Conservation (phyloP, 2,329 filamentous ascomycete species). For the Cordyceps fumosorosea region DNA sequence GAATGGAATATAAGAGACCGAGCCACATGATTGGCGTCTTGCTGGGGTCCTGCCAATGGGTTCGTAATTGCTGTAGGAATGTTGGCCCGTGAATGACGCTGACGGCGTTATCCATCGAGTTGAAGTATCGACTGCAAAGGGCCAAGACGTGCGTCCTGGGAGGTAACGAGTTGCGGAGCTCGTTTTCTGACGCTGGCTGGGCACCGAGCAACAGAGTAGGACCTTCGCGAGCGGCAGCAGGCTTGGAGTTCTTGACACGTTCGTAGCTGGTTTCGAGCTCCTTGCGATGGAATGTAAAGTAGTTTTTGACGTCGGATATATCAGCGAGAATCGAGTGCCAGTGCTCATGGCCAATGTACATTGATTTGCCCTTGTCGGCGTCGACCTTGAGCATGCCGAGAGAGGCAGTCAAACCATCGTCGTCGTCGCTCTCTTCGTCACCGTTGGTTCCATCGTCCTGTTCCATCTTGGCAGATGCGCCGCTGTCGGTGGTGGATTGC, state of each 20-base stretch:
- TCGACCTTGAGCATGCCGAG: slow-evolving; percentile 81
- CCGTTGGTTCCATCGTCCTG: slow-evolving; percentile 49
- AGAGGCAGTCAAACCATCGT: slow-evolving; percentile 62
- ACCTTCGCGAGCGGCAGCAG: slow-evolving; percentile 52
- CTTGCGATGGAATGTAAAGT: slow-evolving; percentile 79
- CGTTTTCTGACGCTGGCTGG: slow-evolving; percentile 62
- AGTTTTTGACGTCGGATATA: slow-evolving; percentile 89
- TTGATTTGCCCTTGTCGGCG: slow-evolving; percentile 65
- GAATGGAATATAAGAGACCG: slow-evolving; percentile 67
- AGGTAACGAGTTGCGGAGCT: slow-evolving; percentile 74
- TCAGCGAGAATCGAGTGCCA: slow-evolving; percentile 76
- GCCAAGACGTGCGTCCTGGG: slow-evolving; percentile 77
- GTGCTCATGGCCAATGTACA: slow-evolving; percentile 77
- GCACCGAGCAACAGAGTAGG: slow-evolving; percentile 76
- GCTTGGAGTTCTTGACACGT: slow-evolving; percentile 64
- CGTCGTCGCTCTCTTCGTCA: slow-evolving; percentile 61
- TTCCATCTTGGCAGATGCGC: slow-evolving; percentile 43
- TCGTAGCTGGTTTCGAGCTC: slow-evolving; percentile 79
- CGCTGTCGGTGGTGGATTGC: slow-evolving; percentile 35
- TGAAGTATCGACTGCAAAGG: slow-evolving; percentile 84
- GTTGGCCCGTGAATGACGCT: slow-evolving; percentile 77
- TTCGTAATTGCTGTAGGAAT: slow-evolving; percentile 65
- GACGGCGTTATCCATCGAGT: slow-evolving; percentile 65
- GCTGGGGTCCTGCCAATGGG: slow-evolving; percentile 64
- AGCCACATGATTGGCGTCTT: slow-evolving; percentile 73